Percentiles rank a stretch among this genome's conserved stretches.
Evolutionary conservation across 805 yeast genomes (phyloP).

Genomic region (Pichia manshurica): DNA sequence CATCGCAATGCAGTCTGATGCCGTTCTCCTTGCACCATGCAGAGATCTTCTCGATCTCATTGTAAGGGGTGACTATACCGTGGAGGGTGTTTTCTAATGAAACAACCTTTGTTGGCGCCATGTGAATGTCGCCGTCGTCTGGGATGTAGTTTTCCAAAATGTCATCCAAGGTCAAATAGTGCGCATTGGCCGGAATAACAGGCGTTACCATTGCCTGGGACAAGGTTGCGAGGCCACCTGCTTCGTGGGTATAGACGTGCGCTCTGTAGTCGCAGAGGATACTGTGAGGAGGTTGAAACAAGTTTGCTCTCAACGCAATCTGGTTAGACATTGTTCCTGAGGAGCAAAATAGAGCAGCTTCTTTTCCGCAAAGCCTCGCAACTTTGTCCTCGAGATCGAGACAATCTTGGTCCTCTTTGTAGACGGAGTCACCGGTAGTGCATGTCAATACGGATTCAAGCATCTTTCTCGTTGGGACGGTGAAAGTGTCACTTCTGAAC

Average conservation of each 20-base stretch:
- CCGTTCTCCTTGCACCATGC: constrained; percentile 58
- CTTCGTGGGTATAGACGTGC: constrained; percentile 79
- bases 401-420: constrained; percentile 75
- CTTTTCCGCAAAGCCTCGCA: constrained; percentile 67
- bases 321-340: constrained; percentile 92
- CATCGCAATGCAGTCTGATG: constrained; percentile 76
- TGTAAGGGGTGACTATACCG: constrained; percentile 75
- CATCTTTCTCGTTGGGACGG: constrained; percentile 78
- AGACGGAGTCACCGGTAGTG: constrained; percentile 83
- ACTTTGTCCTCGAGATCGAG: constrained; percentile 56
- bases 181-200: constrained; percentile 69
- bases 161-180: constrained; percentile 75
- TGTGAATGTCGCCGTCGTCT: constrained; percentile 79
- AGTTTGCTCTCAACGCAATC: constrained; percentile 68
- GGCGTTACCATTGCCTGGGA: constrained; percentile 92
- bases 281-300: constrained; percentile 77
- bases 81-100: constrained; percentile 85
- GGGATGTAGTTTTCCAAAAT: constrained; percentile 52
- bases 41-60: constrained; percentile 66
- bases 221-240: constrained; percentile 85
- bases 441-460: constrained; percentile 51
- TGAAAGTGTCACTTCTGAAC: constrained; percentile 79
- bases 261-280: constrained; percentile 80
- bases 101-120: constrained; percentile 81
- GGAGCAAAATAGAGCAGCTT: constrained; percentile 75